Evolutionary conservation across 306 rosid species (phyloP).

Genomic region (Canavalia ensiformis): DNA sequence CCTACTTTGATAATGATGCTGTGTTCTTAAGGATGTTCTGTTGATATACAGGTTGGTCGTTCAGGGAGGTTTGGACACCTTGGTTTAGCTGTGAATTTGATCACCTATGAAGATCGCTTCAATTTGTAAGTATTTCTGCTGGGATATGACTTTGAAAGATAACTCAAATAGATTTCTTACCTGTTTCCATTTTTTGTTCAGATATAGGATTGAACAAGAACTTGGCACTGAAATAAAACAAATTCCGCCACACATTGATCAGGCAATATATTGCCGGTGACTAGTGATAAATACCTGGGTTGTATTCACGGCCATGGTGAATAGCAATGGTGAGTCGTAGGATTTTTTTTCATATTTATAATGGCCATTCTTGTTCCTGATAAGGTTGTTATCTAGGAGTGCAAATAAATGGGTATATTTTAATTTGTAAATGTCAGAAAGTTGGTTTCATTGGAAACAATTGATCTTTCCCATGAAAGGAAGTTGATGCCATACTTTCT

Average conservation of each 20-base stretch:
- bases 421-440: background rate
- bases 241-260: conserved; percentile 97
- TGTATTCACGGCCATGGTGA: conserved; percentile 53
- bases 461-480: background rate
- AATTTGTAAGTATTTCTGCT: conserved; percentile 72
- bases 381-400: background rate
- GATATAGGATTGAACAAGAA: conserved; percentile 97
- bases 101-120: conserved; percentile 98
- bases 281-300: conserved; percentile 51
- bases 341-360: conserved; percentile 29
- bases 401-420: background rate
- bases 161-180: conserved; percentile 22
- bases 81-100: conserved; percentile 98
- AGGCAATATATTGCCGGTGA: conserved; percentile 96
- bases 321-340: conserved; percentile 56
- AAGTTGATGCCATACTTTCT: background rate
- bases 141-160: conserved; percentile 30
- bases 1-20: background rate
- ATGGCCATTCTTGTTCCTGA: conserved; percentile 21
- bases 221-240: conserved; percentile 98
- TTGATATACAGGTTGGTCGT: conserved; percentile 87
- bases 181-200: conserved; percentile 48
- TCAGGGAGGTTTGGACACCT: conserved; percentile 99
- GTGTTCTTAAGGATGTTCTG: conserved; percentile 40
- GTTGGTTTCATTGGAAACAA: conserved; percentile 9